These are phyloP conservation scores for Guadua angustifolia DNA, from an alignment of 176 grass and related monocot genomes.

Conservation along the genomic window DNA sequence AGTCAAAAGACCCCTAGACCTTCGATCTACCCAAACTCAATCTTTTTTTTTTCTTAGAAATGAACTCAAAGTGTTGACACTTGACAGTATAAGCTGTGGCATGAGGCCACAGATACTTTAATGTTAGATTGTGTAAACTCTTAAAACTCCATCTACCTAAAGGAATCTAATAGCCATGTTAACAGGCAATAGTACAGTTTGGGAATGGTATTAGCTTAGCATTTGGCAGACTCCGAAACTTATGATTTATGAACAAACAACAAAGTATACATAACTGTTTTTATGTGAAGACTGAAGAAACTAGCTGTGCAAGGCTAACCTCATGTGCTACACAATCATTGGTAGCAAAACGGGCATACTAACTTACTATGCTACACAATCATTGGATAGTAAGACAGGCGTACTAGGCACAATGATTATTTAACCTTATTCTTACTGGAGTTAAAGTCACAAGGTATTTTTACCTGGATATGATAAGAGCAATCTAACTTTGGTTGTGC, in stretches of 20 bases:
- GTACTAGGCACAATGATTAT: not conserved
- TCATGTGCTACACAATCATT: not conserved
- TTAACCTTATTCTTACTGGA: conserved; percentile 22
- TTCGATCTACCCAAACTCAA: not conserved
- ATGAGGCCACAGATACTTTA: not conserved
- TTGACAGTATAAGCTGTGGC: conserved; percentile 5
- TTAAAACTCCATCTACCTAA: conserved; percentile 15
- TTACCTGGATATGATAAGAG: conserved; percentile 22
- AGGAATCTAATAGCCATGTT: not conserved
- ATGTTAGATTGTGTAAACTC: not conserved
- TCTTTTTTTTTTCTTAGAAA: not conserved
- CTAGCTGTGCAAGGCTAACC: conserved; percentile 7
- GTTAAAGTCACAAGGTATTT: conserved; percentile 3
- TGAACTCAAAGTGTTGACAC: not conserved
- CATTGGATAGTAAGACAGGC: not conserved
- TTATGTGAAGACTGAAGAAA: not conserved
- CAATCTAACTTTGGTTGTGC: not conserved
- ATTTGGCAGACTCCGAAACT: conserved; percentile 17
- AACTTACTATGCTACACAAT: conserved; percentile 10
- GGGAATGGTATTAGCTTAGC: conserved; percentile 16
- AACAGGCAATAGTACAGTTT: not conserved
- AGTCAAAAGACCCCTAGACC: too few species aligned
- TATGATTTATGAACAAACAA: conserved; percentile 11
- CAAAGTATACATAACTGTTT: not conserved
- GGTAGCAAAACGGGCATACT: not conserved